These are phyloP conservation scores for Cornus kousa DNA, from an alignment of 148 eudicot genomes.

Conservation along the genomic window DNA sequence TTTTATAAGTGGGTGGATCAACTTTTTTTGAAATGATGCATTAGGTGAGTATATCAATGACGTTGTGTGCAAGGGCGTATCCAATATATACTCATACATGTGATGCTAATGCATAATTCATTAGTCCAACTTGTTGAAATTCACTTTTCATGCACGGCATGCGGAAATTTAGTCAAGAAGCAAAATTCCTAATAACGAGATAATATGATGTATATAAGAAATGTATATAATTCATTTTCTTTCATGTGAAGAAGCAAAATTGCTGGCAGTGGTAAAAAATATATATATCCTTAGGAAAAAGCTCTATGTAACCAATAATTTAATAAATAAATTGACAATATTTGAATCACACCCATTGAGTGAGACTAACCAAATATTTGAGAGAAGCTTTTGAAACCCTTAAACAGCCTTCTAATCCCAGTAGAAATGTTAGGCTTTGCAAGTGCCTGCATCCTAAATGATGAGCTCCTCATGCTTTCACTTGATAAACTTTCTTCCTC, in stretches of 20 bases:
- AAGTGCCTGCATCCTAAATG: conserved; percentile 37
- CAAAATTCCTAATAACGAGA: too few relatives aligned
- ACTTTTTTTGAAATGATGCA: too few relatives aligned
- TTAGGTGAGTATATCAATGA: too few relatives aligned
- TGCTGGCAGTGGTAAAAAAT: too few relatives aligned
- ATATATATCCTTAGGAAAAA: not conserved
- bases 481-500: conserved; percentile 45
- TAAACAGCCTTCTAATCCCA: conserved; percentile 58
- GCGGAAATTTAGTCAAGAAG: not conserved
- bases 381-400: conserved; percentile 67
- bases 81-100: too few relatives aligned
- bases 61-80: too few relatives aligned
- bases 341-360: not conserved
- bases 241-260: not conserved
- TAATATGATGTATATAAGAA: too few relatives aligned
- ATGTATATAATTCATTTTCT: not conserved
- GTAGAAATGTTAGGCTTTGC: conserved; percentile 47
- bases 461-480: conserved; percentile 43
- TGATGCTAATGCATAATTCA: too few relatives aligned
- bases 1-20: too few relatives aligned
- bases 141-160: too few relatives aligned
- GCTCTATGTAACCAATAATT: not conserved
- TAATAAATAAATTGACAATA: not conserved
- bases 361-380: conserved; percentile 63
- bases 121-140: too few relatives aligned